A percentile compares a stretch with the other conserved stretches of the same genome.
Conservation (phyloP, 345 rosid species). For the Brassica incana region DNA sequence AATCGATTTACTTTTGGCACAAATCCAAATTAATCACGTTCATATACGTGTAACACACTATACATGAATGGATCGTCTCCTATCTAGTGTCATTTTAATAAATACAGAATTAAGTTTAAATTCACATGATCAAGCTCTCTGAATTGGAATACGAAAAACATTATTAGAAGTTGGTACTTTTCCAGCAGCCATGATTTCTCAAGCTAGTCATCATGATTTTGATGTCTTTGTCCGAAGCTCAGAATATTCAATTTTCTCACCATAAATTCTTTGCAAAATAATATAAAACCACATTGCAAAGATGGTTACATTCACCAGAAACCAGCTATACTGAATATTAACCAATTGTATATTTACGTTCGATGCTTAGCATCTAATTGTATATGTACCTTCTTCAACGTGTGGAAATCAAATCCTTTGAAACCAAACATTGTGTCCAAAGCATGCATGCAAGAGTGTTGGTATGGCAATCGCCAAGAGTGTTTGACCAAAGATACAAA, state of each 20-base stretch:
- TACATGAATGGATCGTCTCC: no score
- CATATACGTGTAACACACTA: no score
- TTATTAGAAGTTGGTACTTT: no score
- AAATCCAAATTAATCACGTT: no score
- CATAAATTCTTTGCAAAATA: constrained; percentile 42
- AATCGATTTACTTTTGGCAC: no score
- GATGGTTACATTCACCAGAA: constrained; percentile 45
- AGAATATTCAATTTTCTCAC: constrained; percentile 19
- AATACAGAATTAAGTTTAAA: no score
- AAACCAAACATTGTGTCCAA: constrained; percentile 66
- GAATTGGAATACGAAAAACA: no score
- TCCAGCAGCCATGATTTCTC: background rate
- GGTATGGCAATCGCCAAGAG: constrained; percentile 60
- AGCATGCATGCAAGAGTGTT: constrained; percentile 31
- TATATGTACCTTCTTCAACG: constrained; percentile 63
- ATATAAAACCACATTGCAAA: constrained; percentile 47
- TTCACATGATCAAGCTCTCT: no score
- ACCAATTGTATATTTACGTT: constrained; percentile 44
- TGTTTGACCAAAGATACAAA: constrained; percentile 54
- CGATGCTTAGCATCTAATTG: constrained; percentile 57
- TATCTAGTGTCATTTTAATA: no score
- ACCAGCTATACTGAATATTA: constrained; percentile 69
- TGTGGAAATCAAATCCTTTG: constrained; percentile 65
- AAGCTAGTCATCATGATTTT: constrained; percentile 34
- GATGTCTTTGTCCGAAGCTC: no score